These are phyloP conservation scores for Sporothrix protearum DNA, from an alignment of 2,329 filamentous ascomycete species.

Conservation along the genomic window DNA sequence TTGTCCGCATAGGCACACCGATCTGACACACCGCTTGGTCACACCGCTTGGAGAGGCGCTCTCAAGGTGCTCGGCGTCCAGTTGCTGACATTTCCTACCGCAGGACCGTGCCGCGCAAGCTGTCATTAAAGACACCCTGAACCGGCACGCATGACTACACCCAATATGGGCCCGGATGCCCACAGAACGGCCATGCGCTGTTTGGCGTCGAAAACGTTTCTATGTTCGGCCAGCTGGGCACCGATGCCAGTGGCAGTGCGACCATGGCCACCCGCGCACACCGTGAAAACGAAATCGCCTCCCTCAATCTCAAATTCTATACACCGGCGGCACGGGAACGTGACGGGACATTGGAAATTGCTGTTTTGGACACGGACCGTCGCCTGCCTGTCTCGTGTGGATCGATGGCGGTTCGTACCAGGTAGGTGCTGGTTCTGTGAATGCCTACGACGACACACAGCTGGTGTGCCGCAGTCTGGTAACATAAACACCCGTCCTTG, in stretches of 20 bases:
- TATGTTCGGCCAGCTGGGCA: slow-evolving; percentile 19
- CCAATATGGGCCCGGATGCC: slow-evolving; percentile 10
- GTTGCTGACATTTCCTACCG: slow-evolving; percentile 14
- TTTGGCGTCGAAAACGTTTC: slow-evolving; percentile 15
- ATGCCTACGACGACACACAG: slow-evolving; percentile 9
- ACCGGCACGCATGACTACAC: slow-evolving; percentile 8
- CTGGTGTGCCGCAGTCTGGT: background rate
- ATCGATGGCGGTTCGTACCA: slow-evolving; percentile 16
- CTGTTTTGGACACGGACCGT: background rate
- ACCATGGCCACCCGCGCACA: background rate
- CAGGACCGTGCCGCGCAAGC: slow-evolving; percentile 4
- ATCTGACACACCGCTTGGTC: slow-evolving; percentile 4
- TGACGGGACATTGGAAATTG: background rate
- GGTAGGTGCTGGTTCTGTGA: slow-evolving; percentile 14
- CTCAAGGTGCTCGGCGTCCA: slow-evolving; percentile 8
- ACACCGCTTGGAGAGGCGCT: slow-evolving; percentile 18
- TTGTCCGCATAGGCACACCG: background rate
- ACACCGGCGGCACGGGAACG: background rate
- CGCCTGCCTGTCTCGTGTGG: slow-evolving; percentile 13
- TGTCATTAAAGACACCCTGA: background rate
- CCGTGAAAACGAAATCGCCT: slow-evolving; percentile 13
- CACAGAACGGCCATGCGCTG: slow-evolving; percentile 1
- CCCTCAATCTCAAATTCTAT: slow-evolving; percentile 21
- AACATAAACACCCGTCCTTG: background rate
- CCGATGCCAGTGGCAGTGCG: background rate